Evolutionary conservation across 805 yeast genomes (phyloP), one percentile per base, ranked within the genome.

Genomic region (Sugiyamaella boreocaroliniensis): DNA sequence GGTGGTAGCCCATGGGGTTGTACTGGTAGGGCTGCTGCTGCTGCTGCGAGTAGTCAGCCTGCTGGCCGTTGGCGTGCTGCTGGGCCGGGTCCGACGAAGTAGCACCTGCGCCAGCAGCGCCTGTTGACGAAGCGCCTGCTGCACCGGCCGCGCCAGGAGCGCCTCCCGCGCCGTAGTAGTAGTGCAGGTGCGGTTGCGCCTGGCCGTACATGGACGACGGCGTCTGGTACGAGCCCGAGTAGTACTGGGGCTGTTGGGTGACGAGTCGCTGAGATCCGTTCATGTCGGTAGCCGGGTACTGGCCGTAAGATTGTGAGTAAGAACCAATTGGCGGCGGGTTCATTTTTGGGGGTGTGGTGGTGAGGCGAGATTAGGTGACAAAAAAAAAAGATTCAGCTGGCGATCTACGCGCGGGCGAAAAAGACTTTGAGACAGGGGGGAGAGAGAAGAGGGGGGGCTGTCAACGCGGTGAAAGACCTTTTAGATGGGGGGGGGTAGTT

Each of bases 11-110:
- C 42, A 44, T 16, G 19, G 48, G 50, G 40, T 52, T 52, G 44
- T 48, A 45, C 46, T 57, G 60, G 45, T 49, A 53, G 44, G 47
- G 54, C 49, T 56, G 60, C 41, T 49, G 51, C 11, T 37, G 50
- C 41, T 32, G 52, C 40, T 32, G 48, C 40, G 41, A 45, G 32
- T 41, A 41, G 37, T 41, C 16, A 5, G 44, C 44, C 10, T n/a
- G 18, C 2, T 29, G 20, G 10, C 42, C 29, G 34, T n/a, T 47
- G 40, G 53, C 53, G 42, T 49, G 55, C 54, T 49, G 46, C 43
- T 46, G 50, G 40, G 51, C 55, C 18, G 53, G 46, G 20, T 29
- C 52, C 11, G 48, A 29, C 12, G 52, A 32, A 43, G 45, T 22
- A 41, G 26, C 34, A 20, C 41, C 40, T 29, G 52, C 29, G 11